phyloP scores from a whole-genome alignment of 345 rosid species.

The Physaria fendleri region DNA sequence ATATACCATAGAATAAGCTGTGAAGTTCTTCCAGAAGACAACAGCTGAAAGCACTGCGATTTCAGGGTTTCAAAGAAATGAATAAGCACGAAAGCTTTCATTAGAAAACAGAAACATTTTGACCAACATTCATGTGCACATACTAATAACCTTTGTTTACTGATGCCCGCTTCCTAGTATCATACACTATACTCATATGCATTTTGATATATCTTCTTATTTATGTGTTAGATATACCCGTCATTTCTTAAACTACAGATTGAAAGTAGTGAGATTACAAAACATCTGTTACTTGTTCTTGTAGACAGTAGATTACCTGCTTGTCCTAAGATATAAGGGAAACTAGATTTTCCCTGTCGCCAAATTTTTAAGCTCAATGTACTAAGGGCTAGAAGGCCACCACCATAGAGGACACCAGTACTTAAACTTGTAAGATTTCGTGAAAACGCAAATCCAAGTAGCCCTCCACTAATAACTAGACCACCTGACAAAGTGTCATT shows the following conservation, averaged over 20 bases:
- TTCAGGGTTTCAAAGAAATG: not conserved
- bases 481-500: conserved; percentile 42
- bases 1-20: conserved; percentile 53
- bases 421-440: conserved; percentile 49
- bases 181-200: not conserved
- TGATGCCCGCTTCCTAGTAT: conserved; percentile 1
- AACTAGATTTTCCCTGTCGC: conserved; percentile 85
- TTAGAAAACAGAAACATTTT: not conserved
- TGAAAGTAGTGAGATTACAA: not conserved
- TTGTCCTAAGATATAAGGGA: conserved; percentile 87
- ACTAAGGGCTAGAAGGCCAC: conserved; percentile 81
- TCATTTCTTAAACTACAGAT: not conserved
- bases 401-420: conserved; percentile 59
- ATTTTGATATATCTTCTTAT: not conserved
- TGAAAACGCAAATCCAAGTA: conserved; percentile 67
- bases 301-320: conserved; percentile 46
- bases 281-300: not conserved
- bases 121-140: not conserved
- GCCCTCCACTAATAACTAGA: conserved; percentile 60
- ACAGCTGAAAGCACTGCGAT: conserved; percentile 69
- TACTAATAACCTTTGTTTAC: not conserved
- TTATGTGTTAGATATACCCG: not conserved
- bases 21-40: conserved; percentile 68
- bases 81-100: conserved; percentile 13
- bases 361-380: conserved; percentile 74